Percentiles rank a stretch among this genome's conserved stretches.
Evolutionary conservation across 1,284 basidiomycete species (phyloP).

Genomic region (Cryptococcus amylolentus): DNA sequence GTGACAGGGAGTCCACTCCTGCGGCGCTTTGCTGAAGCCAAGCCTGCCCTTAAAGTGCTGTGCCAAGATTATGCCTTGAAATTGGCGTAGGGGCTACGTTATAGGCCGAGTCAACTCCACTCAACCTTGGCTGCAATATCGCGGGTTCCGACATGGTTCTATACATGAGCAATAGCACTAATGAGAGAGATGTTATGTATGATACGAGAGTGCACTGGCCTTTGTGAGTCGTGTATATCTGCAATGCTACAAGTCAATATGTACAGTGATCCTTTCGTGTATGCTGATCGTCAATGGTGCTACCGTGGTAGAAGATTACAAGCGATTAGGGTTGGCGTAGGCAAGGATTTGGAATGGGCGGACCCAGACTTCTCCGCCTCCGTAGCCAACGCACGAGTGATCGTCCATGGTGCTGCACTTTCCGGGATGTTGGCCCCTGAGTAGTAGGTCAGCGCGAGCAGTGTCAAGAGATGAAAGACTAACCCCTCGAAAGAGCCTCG

Average conservation of each 20-base stretch:
- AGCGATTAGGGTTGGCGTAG: conserved; percentile 20
- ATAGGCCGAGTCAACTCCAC: too few relatives aligned
- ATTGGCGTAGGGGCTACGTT: too few relatives aligned
- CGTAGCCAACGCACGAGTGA: conserved; percentile 45
- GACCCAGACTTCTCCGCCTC: conserved; percentile 45
- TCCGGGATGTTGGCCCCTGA: conserved; percentile 41
- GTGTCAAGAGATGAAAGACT: conserved; percentile 8
- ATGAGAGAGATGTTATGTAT: too few relatives aligned
- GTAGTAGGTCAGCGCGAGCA: background rate
- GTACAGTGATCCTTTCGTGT: background rate
- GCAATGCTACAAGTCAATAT: background rate
- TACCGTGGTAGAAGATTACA: conserved; percentile 1
- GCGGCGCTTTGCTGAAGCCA: too few relatives aligned
- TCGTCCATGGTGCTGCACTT: conserved; percentile 40
- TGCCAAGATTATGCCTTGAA: too few relatives aligned
- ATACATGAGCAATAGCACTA: too few relatives aligned
- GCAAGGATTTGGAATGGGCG: conserved; percentile 45
- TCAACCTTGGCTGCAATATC: too few relatives aligned
- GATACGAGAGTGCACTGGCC: too few relatives aligned
- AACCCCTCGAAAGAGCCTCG: conserved; percentile 40
- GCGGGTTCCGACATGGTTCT: too few relatives aligned
- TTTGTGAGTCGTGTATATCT: background rate
- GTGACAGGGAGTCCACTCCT: background rate
- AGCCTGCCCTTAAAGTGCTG: too few relatives aligned
- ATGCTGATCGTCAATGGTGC: background rate